phyloP scores from a whole-genome alignment of 2,329 filamentous ascomycete species.

The Alternaria arbusti region DNA sequence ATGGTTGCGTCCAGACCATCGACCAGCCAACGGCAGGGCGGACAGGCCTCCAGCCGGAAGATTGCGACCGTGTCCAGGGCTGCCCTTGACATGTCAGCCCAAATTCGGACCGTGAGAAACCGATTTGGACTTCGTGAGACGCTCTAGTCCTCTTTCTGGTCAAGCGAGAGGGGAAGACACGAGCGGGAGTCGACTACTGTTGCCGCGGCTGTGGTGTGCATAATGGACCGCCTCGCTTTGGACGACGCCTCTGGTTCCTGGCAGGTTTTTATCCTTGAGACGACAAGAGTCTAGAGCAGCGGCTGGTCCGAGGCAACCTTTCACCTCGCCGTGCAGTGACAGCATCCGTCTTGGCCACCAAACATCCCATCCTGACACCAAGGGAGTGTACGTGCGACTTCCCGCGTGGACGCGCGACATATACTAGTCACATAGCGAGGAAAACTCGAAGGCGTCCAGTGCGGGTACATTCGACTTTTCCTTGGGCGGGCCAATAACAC shows the following conservation, averaged over 20 bases:
- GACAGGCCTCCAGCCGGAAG: neutral
- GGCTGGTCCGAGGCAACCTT: neutral
- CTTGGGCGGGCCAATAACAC: neutral
- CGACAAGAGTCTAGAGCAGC: constrained; percentile 5
- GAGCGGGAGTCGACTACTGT: neutral
- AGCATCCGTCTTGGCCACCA: constrained; percentile 4
- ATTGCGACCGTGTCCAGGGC: constrained; percentile 2
- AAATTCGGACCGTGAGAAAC: constrained; percentile 8
- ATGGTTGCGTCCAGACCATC: neutral
- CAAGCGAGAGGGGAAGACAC: neutral
- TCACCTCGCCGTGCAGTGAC: constrained; percentile 5
- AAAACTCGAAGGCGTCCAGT: neutral
- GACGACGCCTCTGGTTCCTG: neutral
- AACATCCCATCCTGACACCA: neutral
- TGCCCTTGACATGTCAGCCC: constrained; percentile 4
- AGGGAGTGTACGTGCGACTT: neutral
- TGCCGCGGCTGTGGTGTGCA: neutral
- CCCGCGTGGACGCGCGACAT: constrained; percentile 1
- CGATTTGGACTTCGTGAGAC: constrained; percentile 5
- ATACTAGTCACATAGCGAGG: neutral
- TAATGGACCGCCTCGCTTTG: constrained; percentile 1
- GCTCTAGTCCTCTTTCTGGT: constrained; percentile 7
- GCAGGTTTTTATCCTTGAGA: constrained; percentile 9
- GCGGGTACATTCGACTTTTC: neutral
- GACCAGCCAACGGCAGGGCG: neutral